phyloP scores from a whole-genome alignment of 306 rosid genomes.

The Quercus bicolor region DNA sequence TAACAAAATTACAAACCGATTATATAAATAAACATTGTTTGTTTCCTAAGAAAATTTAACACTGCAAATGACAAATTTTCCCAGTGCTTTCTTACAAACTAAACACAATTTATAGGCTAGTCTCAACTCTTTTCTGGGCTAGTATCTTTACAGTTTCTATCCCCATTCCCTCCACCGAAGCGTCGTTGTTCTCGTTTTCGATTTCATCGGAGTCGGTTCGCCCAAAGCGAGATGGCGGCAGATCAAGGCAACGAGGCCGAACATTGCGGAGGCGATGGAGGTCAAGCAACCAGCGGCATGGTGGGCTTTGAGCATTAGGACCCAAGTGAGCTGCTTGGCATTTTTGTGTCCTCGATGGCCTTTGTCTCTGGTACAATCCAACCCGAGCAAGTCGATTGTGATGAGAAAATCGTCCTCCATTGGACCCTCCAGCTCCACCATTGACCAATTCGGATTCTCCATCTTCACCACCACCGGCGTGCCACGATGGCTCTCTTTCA shows the following conservation, averaged over 20 bases:
- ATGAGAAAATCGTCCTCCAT: conserved; percentile 65
- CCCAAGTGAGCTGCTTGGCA: conserved; percentile 91
- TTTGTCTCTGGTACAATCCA: conserved; percentile 40
- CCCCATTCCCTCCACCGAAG: not conserved
- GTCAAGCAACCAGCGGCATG: conserved; percentile 77
- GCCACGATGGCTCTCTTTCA: conserved; percentile 61
- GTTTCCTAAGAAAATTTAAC: no score
- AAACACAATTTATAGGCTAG: no score
- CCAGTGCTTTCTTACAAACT: no score
- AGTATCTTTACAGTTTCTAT: conserved; percentile 7
- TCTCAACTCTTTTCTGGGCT: no score
- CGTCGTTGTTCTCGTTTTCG: conserved; percentile 11
- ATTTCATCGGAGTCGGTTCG: conserved; percentile 59
- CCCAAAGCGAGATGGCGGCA: conserved; percentile 70
- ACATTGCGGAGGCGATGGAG: conserved; percentile 64
- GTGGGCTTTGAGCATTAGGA: conserved; percentile 80
- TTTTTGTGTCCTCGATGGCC: conserved; percentile 50
- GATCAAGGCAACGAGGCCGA: conserved; percentile 46
- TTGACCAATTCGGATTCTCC: conserved; percentile 95
- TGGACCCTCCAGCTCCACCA: conserved; percentile 88
- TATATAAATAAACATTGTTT: no score
- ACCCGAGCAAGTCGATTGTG: not conserved
- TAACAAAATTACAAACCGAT: no score
- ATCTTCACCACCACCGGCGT: conserved; percentile 92
- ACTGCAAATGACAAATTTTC: no score